Evolutionary conservation across 2,329 filamentous ascomycete species (phyloP).

Genomic region (Paecilomyces formosus): DNA sequence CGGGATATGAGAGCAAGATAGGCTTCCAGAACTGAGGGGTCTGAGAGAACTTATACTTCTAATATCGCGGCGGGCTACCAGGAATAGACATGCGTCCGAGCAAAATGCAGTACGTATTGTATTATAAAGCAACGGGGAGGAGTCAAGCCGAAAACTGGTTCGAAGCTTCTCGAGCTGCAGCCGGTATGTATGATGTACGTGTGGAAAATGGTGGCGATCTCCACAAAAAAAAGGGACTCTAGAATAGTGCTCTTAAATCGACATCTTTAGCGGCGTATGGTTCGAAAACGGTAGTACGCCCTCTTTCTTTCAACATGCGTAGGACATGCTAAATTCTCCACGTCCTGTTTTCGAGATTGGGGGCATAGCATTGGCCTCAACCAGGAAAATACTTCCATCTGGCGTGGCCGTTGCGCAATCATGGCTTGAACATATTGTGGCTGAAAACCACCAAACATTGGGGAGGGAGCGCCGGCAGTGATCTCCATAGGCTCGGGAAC

Average conservation of each 20-base stretch:
- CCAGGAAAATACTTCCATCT: not conserved
- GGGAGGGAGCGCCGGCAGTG: not conserved
- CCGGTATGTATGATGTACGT: not conserved
- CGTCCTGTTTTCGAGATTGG: not conserved
- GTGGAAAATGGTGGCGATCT: not conserved
- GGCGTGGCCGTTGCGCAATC: not conserved
- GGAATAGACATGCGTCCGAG: not conserved
- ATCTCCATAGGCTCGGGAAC: not conserved
- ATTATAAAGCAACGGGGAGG: not conserved
- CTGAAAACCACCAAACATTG: not conserved
- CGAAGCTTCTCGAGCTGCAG: not conserved
- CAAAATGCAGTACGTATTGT: not conserved
- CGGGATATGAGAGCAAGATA: not conserved
- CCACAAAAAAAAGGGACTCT: not conserved
- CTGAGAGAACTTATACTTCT: not conserved
- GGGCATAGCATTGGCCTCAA: not conserved
- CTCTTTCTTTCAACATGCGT: not conserved
- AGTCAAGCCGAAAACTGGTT: not conserved
- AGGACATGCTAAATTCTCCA: not conserved
- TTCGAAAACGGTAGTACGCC: not conserved
- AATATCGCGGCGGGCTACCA: not conserved
- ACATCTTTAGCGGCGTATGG: not conserved
- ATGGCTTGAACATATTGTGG: not conserved
- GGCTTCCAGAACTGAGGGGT: not conserved
- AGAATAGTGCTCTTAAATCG: not conserved